A percentile compares a stretch with the other conserved stretches of the same genome.
These are phyloP conservation scores for Apiospora saccharicola DNA, from an alignment of 2,329 filamentous ascomycete species.

Conservation along the genomic window DNA sequence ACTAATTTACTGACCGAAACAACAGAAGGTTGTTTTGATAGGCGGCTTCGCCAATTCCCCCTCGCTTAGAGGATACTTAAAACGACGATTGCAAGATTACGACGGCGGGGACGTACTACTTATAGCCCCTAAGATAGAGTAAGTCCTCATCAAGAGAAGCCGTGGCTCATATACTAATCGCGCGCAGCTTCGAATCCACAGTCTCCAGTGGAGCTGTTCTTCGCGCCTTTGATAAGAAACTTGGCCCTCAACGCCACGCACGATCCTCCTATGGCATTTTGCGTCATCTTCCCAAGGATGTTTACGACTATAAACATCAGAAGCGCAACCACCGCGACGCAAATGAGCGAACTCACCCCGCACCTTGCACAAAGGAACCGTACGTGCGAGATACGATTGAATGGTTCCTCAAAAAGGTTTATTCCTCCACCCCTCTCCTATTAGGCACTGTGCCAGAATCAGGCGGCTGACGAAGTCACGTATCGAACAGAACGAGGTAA, in stretches of 20 bases:
- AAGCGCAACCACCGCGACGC: not conserved
- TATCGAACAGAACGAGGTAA: not conserved
- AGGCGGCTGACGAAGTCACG: not conserved
- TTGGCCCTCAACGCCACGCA: not conserved
- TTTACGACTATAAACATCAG: not conserved
- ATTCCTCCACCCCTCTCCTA: not conserved
- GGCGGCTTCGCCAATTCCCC: slow-evolving; percentile 11
- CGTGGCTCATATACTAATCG: not conserved
- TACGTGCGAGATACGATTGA: not conserved
- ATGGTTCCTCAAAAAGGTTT: slow-evolving; percentile 1
- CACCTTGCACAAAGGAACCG: not conserved
- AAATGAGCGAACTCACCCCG: not conserved
- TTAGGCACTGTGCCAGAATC: not conserved
- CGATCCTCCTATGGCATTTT: not conserved
- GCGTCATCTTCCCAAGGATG: not conserved
- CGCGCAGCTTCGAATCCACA: not conserved
- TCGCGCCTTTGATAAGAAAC: not conserved
- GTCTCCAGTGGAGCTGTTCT: not conserved
- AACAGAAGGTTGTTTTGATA: slow-evolving; percentile 11
- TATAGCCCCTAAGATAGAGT: not conserved
- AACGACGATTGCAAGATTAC: not conserved
- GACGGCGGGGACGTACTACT: not conserved
- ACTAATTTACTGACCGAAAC: too few species aligned
- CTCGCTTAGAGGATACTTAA: not conserved
- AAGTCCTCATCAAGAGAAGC: not conserved